Conservation (phyloP, 306 rosid genomes). For the Leucaena leucocephala region DNA sequence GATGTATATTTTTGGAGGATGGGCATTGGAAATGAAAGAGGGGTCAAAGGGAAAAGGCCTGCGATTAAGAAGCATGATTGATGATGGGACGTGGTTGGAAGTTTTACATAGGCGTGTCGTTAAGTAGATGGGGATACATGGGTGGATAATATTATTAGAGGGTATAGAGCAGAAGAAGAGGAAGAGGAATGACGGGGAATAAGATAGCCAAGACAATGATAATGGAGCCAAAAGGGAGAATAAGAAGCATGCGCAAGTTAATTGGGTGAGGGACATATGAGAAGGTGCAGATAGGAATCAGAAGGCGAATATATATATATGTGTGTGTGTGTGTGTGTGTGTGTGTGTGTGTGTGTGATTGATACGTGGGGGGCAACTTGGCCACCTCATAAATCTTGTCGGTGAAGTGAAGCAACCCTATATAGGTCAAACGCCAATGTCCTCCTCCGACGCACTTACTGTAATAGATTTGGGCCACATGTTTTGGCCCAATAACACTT, state of each 20-base stretch:
- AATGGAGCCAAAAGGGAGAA: conserved; percentile 9
- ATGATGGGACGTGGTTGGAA: not conserved
- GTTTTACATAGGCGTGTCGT: not conserved
- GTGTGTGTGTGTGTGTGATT: too few relatives aligned
- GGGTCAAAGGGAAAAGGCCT: not conserved
- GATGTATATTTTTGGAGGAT: not conserved
- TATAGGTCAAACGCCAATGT: too few relatives aligned
- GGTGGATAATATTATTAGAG: not conserved
- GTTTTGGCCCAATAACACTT: too few relatives aligned
- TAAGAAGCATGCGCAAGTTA: not conserved
- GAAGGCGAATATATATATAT: not conserved
- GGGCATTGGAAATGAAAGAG: too few relatives aligned
- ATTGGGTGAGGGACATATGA: conserved; percentile 13
- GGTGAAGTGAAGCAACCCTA: too few relatives aligned
- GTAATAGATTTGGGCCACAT: too few relatives aligned
- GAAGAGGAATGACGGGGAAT: not conserved
- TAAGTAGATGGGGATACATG: not conserved
- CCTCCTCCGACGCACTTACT: too few relatives aligned
- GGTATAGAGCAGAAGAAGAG: not conserved
- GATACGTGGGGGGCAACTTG: conserved; percentile 27
- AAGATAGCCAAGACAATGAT: not conserved
- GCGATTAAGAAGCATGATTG: not conserved
- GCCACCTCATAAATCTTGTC: conserved; percentile 12
- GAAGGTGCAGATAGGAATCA: not conserved
- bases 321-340: too few relatives aligned